Base-by-base conservation (phyloP, 306 rosid genomes). In the Sophora flavescens region DNA sequence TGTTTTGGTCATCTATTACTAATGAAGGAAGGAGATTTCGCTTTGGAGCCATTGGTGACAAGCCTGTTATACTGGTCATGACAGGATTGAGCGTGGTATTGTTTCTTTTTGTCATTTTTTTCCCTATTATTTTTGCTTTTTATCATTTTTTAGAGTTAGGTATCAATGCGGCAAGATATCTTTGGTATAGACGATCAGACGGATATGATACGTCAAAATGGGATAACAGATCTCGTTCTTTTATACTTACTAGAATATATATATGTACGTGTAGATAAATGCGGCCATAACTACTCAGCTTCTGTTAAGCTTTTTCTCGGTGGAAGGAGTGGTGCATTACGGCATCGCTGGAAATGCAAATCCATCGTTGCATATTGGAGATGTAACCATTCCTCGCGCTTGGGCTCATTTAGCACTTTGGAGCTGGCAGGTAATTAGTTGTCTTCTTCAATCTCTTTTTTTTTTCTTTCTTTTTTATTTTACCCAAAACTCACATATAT, bases 311-410 rank as follows among this genome's bases (percentile, higher is more conserved):
- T 53, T 79, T 1, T 90, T 88, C 84, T 0, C 32, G 0, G 47
- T 90, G 35, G 83, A 86, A 26, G 96, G 96, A 74, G 89, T 90
- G 15, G 87, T 88, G 11, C 96, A 90, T 81, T 86, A 85, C 66
- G 96, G 96, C 7, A 88, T 83, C 30, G 96, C 96, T 16, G 96
- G 93, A 17, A 88, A 86, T 64, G 96, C 91, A 65, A 88, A 86
- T 57, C 91, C 93, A 0, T 68, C 81, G 5, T 79, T 88, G 14
- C 76, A 88, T 73, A 85, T 88, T 9, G 93, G 90, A 59, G 91
- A 91, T 76, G 96, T 87, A 3, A 75, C 54, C 77, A 85, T 88
- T 74, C 89, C 93, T 39, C 54, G 74, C 36, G 13, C 64, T 16
- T 90, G 93, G 90, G 76, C 86, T 6, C 96, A 90, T 51, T 62